phyloP scores from a whole-genome alignment of 129 eudicot genomes.

The Flaveria trinervia region DNA sequence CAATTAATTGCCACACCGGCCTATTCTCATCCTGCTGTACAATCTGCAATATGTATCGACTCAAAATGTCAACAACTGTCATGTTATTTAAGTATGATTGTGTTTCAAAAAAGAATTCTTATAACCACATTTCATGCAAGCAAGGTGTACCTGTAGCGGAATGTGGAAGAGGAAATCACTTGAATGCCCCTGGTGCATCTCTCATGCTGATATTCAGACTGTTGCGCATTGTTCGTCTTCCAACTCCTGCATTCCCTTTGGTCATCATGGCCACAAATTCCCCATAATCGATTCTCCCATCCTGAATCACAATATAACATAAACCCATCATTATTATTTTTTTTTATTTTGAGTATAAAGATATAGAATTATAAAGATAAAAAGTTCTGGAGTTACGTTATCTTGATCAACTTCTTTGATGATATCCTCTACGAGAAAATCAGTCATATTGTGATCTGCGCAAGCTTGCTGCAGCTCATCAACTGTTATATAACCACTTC shows the following conservation, averaged over 20 bases:
- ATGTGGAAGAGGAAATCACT: conserved; percentile 27
- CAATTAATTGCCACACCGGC: conserved; percentile 26
- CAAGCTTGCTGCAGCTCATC: conserved; percentile 99
- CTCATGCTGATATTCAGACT: conserved; percentile 91
- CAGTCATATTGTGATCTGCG: conserved; percentile 73
- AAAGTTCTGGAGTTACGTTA: conserved; percentile 51
- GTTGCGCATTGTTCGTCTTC: conserved; percentile 95
- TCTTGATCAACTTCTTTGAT: conserved; percentile 96
- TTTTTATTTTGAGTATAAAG: neutral
- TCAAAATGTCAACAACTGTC: neutral
- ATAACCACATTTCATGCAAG: neutral
- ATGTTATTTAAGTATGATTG: neutral
- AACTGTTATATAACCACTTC: conserved; percentile 88
- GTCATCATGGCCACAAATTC: conserved; percentile 99
- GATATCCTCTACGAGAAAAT: conserved; percentile 77
- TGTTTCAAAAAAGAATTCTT: too few species aligned
- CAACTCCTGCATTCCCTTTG: conserved; percentile 88
- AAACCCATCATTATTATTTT: conserved; percentile 2
- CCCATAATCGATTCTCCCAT: conserved; percentile 81
- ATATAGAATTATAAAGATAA: neutral
- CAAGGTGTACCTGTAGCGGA: conserved; percentile 19
- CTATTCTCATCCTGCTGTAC: conserved; percentile 47
- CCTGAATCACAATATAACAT: conserved; percentile 33
- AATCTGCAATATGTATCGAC: conserved; percentile 32
- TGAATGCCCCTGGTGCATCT: conserved; percentile 62